These are phyloP conservation scores for Vachellia collinsii DNA, from an alignment of 306 rosid genomes.

Conservation along the genomic window DNA sequence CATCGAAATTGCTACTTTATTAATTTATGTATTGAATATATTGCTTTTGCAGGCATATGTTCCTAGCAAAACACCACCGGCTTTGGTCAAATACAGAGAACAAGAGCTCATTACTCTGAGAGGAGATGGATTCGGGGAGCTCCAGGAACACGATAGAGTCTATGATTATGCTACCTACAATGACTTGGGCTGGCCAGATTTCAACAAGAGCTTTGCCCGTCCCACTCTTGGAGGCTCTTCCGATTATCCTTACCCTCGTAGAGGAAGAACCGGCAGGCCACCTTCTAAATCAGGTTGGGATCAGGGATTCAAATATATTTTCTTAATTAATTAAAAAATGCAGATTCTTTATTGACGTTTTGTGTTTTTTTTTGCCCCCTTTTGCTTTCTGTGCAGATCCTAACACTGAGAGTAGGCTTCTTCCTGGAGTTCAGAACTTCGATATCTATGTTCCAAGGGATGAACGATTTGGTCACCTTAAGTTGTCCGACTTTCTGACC, in stretches of 20 bases:
- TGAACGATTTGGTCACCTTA: slow-evolving; percentile 76
- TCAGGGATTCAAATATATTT: neutral
- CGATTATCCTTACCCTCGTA: slow-evolving; percentile 74
- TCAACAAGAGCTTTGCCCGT: slow-evolving; percentile 35
- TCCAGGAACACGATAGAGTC: slow-evolving; percentile 63
- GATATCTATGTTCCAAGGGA: slow-evolving; percentile 86
- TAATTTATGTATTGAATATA: neutral
- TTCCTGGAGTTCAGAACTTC: slow-evolving; percentile 1
- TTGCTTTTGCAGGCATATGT: slow-evolving; percentile 60
- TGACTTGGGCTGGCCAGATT: slow-evolving; percentile 68
- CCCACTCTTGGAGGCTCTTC: slow-evolving; percentile 77
- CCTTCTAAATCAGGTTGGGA: slow-evolving; percentile 52
- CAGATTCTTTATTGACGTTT: neutral
- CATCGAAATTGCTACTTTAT: neutral
- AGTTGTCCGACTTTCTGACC: slow-evolving; percentile 67
- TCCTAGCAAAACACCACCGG: slow-evolving; percentile 64
- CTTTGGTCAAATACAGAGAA: slow-evolving; percentile 56
- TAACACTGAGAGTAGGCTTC: slow-evolving; percentile 51
- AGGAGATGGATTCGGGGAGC: slow-evolving; percentile 74
- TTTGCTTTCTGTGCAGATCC: slow-evolving; percentile 48
- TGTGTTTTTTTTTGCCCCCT: neutral
- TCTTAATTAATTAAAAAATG: neutral
- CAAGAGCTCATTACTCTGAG: slow-evolving; percentile 68
- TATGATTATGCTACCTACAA: slow-evolving; percentile 79
- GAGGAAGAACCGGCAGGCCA: slow-evolving; percentile 88